A percentile compares a stretch with the other conserved stretches of the same genome.
Conservation (phyloP, 306 rosid species). For the Aeschynomene evenia region DNA sequence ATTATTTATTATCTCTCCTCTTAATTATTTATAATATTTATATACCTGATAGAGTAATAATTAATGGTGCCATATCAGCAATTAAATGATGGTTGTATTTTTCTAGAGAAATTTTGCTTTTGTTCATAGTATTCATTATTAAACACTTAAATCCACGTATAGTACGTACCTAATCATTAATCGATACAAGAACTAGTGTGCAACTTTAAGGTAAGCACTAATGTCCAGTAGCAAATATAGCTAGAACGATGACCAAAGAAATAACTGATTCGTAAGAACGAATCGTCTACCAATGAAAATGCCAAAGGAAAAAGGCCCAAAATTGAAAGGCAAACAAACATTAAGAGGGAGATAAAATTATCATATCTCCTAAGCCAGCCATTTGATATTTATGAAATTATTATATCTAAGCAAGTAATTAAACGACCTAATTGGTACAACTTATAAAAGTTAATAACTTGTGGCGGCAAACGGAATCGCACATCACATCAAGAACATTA, state of each 20-base stretch:
- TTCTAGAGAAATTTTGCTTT: too few species aligned
- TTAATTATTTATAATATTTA: too few species aligned
- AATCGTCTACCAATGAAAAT: background rate
- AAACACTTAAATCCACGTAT: too few species aligned
- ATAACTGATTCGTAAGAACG: background rate
- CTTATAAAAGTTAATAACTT: background rate
- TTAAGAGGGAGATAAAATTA: background rate
- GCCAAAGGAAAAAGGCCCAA: background rate
- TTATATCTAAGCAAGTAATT: background rate
- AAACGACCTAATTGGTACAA: background rate
- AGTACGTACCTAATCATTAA: too few species aligned
- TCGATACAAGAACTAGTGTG: background rate
- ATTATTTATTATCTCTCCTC: too few species aligned
- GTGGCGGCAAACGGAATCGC: background rate
- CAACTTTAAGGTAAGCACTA: background rate
- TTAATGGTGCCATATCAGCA: too few species aligned
- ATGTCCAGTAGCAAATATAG: background rate
- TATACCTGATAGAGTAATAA: too few species aligned
- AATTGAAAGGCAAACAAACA: background rate
- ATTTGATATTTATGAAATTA: background rate
- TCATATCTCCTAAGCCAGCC: background rate
- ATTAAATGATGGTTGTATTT: too few species aligned
- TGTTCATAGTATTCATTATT: too few species aligned
- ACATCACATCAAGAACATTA: conserved; percentile 9
- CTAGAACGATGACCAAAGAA: background rate